Percentiles rank a stretch among this genome's conserved stretches.
phyloP scores from a whole-genome alignment of 768 basidiomycete genomes.

The Coprinopsis marcescibilis region DNA sequence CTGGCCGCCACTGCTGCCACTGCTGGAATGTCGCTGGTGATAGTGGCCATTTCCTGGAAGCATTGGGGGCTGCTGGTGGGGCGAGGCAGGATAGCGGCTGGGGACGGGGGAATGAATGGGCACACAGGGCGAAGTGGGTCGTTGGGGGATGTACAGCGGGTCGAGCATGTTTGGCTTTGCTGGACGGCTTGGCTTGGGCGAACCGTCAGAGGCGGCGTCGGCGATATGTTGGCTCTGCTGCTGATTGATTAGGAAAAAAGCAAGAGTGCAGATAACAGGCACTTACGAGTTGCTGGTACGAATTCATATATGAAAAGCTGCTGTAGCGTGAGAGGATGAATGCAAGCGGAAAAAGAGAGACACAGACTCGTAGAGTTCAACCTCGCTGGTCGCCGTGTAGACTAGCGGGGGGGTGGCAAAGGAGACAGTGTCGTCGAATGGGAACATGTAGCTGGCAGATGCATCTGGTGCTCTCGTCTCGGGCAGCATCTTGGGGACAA shows the following conservation, averaged over 20 bases:
- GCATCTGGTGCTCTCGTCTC: background rate
- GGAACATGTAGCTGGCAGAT: too few relatives aligned
- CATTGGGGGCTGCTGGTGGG: too few relatives aligned
- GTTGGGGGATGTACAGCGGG: slow-evolving; percentile 17
- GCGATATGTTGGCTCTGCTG: slow-evolving; percentile 11
- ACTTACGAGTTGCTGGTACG: slow-evolving; percentile 3
- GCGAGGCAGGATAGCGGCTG: slow-evolving; percentile 10
- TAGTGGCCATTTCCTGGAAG: slow-evolving; percentile 1
- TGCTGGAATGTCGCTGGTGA: slow-evolving; percentile 8
- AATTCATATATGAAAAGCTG: background rate
- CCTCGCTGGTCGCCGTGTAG: too few relatives aligned
- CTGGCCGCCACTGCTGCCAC: slow-evolving; percentile 2
- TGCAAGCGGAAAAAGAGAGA: too few relatives aligned
- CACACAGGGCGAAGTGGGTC: slow-evolving; percentile 7
- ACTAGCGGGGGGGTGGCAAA: too few relatives aligned
- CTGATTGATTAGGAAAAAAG: background rate
- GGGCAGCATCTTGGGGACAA: background rate
- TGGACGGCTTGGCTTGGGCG: slow-evolving; percentile 12
- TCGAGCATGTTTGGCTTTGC: slow-evolving; percentile 13
- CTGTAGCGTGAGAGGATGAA: too few relatives aligned
- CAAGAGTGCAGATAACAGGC: background rate
- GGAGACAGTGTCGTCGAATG: too few relatives aligned
- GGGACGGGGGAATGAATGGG: slow-evolving; percentile 23
- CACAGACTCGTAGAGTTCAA: too few relatives aligned
- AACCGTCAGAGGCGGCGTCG: slow-evolving; percentile 7